Conservation (phyloP, 1,139 yeast species). For the Blastobotrys petasosporus region DNA sequence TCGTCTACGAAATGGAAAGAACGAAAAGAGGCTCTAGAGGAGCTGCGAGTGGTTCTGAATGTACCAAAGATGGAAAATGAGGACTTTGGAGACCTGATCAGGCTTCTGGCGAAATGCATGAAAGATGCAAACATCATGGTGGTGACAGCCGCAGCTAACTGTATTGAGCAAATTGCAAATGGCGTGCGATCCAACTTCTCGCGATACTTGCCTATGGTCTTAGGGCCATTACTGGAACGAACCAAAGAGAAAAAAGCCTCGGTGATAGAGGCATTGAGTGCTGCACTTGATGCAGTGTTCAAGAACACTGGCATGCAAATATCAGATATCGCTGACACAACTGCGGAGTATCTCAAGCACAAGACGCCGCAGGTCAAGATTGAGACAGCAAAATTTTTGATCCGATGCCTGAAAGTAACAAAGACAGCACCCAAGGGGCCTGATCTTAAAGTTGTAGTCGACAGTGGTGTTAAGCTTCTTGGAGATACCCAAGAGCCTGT, state of each 20-base stretch:
- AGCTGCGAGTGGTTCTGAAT: conserved; percentile 47
- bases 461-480: conserved; percentile 52
- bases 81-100: conserved; percentile 62
- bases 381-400: conserved; percentile 59
- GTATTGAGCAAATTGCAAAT: conserved; percentile 55
- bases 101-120: conserved; percentile 63
- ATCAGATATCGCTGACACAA: conserved; percentile 58
- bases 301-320: conserved; percentile 24
- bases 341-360: conserved; percentile 55
- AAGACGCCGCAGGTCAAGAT: conserved; percentile 82
- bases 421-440: conserved; percentile 43
- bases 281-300: conserved; percentile 63
- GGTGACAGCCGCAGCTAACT: conserved; percentile 72
- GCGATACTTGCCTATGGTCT: conserved; percentile 48
- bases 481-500: conserved; percentile 83
- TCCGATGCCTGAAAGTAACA: conserved; percentile 56
- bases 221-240: conserved; percentile 68
- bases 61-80: conserved; percentile 48
- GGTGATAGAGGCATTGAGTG: conserved; percentile 63
- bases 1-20: conserved; percentile 82
- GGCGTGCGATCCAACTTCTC: conserved; percentile 58
- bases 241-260: conserved; percentile 82
- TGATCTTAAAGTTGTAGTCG: conserved; percentile 56
- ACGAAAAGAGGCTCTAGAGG: conserved; percentile 79
- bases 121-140: conserved; percentile 90